These are phyloP conservation scores for Nigrospora oryzae DNA, from an alignment of 2,329 filamentous ascomycete genomes.

Conservation along the genomic window DNA sequence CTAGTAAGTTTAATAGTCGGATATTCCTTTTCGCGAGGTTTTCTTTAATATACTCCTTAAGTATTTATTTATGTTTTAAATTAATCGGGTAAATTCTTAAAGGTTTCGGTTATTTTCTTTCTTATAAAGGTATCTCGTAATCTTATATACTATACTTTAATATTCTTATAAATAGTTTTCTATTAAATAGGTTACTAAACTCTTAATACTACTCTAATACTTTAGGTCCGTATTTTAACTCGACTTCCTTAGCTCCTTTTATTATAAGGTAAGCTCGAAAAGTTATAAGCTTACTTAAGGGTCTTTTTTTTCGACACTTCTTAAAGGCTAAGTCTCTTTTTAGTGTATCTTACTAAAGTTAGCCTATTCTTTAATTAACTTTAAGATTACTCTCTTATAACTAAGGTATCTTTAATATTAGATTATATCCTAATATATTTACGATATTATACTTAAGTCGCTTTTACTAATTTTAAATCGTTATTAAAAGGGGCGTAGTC, in stretches of 20 bases:
- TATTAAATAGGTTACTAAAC: not conserved
- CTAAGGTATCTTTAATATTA: too few relatives aligned
- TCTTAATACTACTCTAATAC: not conserved
- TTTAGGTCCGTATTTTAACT: not conserved
- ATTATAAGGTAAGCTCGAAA: not conserved
- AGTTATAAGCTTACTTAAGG: not conserved
- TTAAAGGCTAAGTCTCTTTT: too few relatives aligned
- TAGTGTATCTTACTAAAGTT: too few relatives aligned
- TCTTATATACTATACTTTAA: not conserved
- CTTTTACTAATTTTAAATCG: too few relatives aligned
- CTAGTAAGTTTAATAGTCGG: not conserved
- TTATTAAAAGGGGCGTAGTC: too few relatives aligned
- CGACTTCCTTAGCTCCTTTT: not conserved
- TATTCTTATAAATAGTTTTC: not conserved
- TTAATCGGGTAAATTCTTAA: slow-evolving; percentile 2
- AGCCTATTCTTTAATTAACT: too few relatives aligned
- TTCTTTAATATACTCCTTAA: not conserved
- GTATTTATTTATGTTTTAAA: not conserved
- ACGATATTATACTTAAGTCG: too few relatives aligned
- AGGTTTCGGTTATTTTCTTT: not conserved
- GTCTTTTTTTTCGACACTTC: too few relatives aligned
- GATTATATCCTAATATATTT: too few relatives aligned
- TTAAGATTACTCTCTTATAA: too few relatives aligned
- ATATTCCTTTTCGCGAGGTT: not conserved
- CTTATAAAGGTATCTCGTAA: slow-evolving; percentile 1